Base-by-base conservation (phyloP, 371 early-diverging fungal genomes). In the Sporodiniella umbellata region DNA sequence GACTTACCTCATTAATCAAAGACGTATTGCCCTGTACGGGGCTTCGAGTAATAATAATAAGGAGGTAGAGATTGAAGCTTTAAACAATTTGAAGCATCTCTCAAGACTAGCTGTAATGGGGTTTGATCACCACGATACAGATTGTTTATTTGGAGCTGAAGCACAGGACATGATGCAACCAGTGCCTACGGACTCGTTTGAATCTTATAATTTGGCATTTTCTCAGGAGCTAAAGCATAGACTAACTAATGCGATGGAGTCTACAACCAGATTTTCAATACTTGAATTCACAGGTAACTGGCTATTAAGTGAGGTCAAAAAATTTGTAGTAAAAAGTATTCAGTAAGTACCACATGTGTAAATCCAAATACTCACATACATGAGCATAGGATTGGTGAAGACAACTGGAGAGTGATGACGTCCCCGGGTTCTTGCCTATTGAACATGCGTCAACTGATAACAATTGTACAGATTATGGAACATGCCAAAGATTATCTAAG, bases 401-500 rank as follows among this genome's bases (percentile, higher is more conserved):
- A 89, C 53, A 92, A 92, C 53, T 92, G 91, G 91, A 73, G 85
- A 42, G 87, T 85, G 28, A 85, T 88, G 66, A 86, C 89, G 0
- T 80, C 82, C 0, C 90, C 92, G 4, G 91, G 90, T 0, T 78
- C 87, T 0, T 87, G 89, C 10, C 59, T 90, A 17, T 66, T 92
- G 24, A 92, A 90, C 50, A 69, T 70, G 4, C 78, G 90, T 19
- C 91, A 92, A 51, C 71, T 84, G 39, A 72, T 82, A 1, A 69
- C 81, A 0, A 63, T 88, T 30, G 61, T 86, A 28, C 66, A 74
- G 22, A 66, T 86, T 15, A 66, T 89, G 56, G 79, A 84, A 28
- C 52, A 61, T 19, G 77, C 79, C 5, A 67, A 75, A 47, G 86
- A 85, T 47, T 83, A 80, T 31, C 49, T 69, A 1, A 68, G 69